Conservation (phyloP, 169 alveolate species). For the Plasmodium gaboni region DNA sequence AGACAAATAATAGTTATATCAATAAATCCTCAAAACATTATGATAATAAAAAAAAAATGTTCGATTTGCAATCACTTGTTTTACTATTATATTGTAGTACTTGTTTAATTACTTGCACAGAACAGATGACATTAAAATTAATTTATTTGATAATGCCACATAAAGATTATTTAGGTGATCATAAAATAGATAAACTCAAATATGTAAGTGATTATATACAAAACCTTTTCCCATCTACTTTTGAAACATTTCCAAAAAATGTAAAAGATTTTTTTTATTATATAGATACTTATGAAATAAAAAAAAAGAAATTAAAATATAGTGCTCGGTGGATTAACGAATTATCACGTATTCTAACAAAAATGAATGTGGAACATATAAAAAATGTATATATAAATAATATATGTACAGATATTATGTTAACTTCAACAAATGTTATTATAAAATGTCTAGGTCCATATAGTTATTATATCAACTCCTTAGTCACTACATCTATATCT, state of each 20-base stretch:
- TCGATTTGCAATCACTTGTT: constrained; percentile 84
- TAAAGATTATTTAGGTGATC: constrained; percentile 78
- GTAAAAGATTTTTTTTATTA: constrained; percentile 59
- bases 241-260: constrained; percentile 73
- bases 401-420: constrained; percentile 82
- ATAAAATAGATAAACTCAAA: constrained; percentile 81
- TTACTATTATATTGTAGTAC: constrained; percentile 72
- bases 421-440: constrained; percentile 78
- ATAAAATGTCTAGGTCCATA: constrained; percentile 86
- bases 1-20: too few species aligned
- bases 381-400: constrained; percentile 80
- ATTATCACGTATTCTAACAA: constrained; percentile 76
- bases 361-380: constrained; percentile 77
- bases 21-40: too few species aligned
- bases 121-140: constrained; percentile 77
- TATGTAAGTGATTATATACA: constrained; percentile 81
- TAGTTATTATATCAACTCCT: constrained; percentile 85
- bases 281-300: constrained; percentile 77
- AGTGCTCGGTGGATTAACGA: constrained; percentile 85
- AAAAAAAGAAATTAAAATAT: constrained; percentile 67
- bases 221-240: constrained; percentile 49
- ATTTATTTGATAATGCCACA: constrained; percentile 75
- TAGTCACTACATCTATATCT: constrained; percentile 58
- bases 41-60: background rate
- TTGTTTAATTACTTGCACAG: constrained; percentile 16